phyloP scores from a whole-genome alignment of 2,329 filamentous ascomycete species.

The Plectosphaerella sp. region DNA sequence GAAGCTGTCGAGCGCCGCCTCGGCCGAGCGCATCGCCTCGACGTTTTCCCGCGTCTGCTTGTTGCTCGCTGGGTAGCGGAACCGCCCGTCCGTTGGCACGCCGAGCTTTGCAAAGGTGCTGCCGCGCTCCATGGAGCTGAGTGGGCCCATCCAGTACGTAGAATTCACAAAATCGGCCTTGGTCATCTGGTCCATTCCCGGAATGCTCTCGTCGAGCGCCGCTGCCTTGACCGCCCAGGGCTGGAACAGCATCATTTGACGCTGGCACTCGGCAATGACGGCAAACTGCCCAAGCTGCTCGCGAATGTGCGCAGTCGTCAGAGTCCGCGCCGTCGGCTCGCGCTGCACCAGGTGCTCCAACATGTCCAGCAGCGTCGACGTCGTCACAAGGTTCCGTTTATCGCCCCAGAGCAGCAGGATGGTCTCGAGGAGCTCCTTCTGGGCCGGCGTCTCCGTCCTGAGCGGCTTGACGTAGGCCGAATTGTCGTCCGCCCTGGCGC shows the following conservation, averaged over 20 bases:
- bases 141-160: conserved; percentile 10
- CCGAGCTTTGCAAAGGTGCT: conserved; percentile 15
- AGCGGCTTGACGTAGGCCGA: conserved; percentile 6
- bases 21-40: conserved; percentile 37
- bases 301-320: conserved; percentile 32
- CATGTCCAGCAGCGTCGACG: conserved; percentile 39
- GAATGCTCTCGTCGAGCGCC: conserved; percentile 26
- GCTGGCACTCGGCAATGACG: conserved; percentile 36
- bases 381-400: conserved; percentile 22
- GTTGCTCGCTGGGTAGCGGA: conserved; percentile 38
- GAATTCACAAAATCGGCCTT: conserved; percentile 19
- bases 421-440: conserved; percentile 28
- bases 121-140: conserved; percentile 12
- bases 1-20: conserved; percentile 41
- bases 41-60: conserved; percentile 39
- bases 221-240: conserved; percentile 34
- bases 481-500: conserved; percentile 7
- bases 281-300: conserved; percentile 37
- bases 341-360: conserved; percentile 36
- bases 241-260: conserved; percentile 40
- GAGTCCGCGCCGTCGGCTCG: conserved; percentile 25
- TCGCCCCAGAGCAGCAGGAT: conserved; percentile 30
- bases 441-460: conserved; percentile 9
- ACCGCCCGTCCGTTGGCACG: conserved; percentile 30
- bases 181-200: conserved; percentile 19